phyloP scores from a whole-genome alignment of 306 rosid genomes.

The Malus domestica region ASM211411v1 NC_041803.1:22397001-22397500 shows the following conservation, averaged over 20 bases:
- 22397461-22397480: background rate
- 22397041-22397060: conserved; percentile 92
- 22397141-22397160: conserved; percentile 95
- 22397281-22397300: background rate
- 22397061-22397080: conserved; percentile 90
- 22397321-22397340: background rate
- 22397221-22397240: conserved; percentile 91
- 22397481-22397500: background rate
- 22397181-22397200: conserved; percentile 93
- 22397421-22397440: background rate
- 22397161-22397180: conserved; percentile 88
- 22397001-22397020: conserved; percentile 43
- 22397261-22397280: conserved; percentile 36
- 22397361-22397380: background rate
- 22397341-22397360: background rate
- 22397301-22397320: background rate
- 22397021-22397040: conserved; percentile 60
- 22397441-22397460: too few species aligned
- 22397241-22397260: conserved; percentile 90
- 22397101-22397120: conserved; percentile 94
- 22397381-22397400: background rate
- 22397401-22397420: background rate
- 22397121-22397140: conserved; percentile 95
- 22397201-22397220: conserved; percentile 93
- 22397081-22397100: conserved; percentile 92